These are phyloP conservation scores for Eucalyptus polybractea DNA, from an alignment of 345 rosid species.

Conservation along the genomic window DNA sequence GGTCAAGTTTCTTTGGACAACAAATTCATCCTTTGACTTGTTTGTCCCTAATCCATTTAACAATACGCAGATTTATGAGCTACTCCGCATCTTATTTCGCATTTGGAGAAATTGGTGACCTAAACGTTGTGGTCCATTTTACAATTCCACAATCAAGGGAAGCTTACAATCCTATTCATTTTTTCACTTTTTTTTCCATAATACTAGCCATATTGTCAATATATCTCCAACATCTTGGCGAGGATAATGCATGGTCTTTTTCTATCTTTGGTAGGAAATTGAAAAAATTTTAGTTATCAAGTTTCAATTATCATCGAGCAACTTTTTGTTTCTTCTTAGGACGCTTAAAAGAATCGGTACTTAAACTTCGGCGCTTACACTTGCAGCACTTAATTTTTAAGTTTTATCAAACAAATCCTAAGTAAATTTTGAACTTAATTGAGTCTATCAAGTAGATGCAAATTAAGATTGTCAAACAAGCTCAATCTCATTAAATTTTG, in stretches of 20 bases:
- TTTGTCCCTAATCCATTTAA: too few species aligned
- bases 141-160: background rate
- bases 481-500: background rate
- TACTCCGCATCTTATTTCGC: too few species aligned
- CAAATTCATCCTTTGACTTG: too few species aligned
- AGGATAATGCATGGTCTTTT: background rate
- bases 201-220: background rate
- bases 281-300: rapidly evolving
- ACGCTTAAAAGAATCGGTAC: background rate
- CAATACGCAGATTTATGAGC: too few species aligned
- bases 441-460: background rate
- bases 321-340: background rate
- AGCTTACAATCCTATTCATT: background rate
- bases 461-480: background rate
- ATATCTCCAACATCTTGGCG: background rate
- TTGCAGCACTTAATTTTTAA: background rate
- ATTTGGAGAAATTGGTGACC: background rate
- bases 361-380: background rate
- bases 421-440: background rate
- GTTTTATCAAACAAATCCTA: background rate
- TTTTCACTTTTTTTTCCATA: background rate
- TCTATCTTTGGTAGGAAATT: background rate
- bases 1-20: too few species aligned
- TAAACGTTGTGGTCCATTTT: background rate
- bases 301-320: background rate